phyloP scores from a whole-genome alignment of 2,329 filamentous ascomycete species.

The Pestalotiopsis sp. region DNA sequence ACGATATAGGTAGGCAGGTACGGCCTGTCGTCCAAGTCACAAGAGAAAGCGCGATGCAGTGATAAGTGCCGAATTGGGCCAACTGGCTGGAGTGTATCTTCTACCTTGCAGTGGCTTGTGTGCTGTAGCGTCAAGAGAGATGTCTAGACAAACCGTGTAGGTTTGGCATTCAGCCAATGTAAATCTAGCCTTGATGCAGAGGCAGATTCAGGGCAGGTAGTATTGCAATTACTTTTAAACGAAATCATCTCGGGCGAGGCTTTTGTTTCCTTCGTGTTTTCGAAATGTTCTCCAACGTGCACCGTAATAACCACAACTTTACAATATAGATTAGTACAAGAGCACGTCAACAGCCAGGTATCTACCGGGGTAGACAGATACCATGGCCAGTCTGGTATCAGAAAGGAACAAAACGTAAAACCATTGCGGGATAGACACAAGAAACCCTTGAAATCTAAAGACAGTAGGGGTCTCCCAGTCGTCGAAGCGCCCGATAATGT shows the following conservation, averaged over 20 bases:
- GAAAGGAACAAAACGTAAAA: too few relatives aligned
- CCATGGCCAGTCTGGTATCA: too few relatives aligned
- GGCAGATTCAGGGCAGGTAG: neutral
- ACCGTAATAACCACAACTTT: too few relatives aligned
- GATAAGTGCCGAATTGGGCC: too few relatives aligned
- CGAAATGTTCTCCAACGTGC: too few relatives aligned
- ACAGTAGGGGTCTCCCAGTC: constrained; percentile 1
- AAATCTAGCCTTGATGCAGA: neutral
- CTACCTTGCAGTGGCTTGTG: neutral
- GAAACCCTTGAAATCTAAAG: neutral
- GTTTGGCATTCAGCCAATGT: neutral
- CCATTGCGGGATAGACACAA: neutral
- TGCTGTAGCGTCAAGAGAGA: neutral
- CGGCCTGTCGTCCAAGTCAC: neutral
- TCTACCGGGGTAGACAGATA: too few relatives aligned
- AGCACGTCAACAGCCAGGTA: too few relatives aligned
- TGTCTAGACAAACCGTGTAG: neutral
- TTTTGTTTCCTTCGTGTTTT: too few relatives aligned
- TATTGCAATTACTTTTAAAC: neutral
- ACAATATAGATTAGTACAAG: too few relatives aligned
- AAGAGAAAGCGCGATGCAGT: too few relatives aligned
- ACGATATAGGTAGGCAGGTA: neutral
- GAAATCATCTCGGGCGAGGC: too few relatives aligned
- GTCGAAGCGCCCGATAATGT: neutral
- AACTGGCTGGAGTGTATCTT: neutral